Evolutionary conservation across 306 rosid genomes (phyloP), one percentile per base, ranked within the genome.

Genomic region (Pachyrhizus erosus): DNA sequence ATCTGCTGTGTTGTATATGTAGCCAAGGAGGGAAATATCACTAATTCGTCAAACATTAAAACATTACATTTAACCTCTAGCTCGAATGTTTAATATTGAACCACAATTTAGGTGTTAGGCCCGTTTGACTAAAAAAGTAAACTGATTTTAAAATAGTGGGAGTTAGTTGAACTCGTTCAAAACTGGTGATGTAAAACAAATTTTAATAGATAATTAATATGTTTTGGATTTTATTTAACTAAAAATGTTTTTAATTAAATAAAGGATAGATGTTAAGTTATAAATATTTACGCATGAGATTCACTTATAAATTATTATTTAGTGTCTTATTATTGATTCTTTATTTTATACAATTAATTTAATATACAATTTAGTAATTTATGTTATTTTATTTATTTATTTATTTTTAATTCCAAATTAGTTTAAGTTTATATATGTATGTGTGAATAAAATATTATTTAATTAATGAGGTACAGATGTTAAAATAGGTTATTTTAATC

Each of bases 21-120:
- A 27, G 80, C 45, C 15, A 52, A 45, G 24, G 23, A 64, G 37
- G 58, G 52, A 45, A 45, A 70, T 52, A 68, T 64, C 65, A 7
- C 34, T 14, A 61, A 31, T 42, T 40, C 77, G 33, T 21, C 66
- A 11, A 75, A 3, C 48, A 74, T 37, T 79, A 11, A 27, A 82
- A 23, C 57, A 15, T 27, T n/a, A 0, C 58, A 65, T 65, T 39
- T 45, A 80, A 29, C 71, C 29, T 48, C 26, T 46, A 29, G 31
- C 42, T 54, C 15, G 61, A 57, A 31, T 45, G 12, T 64, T 34
- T 48, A 78, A 78, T 49, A 34, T 17, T 34, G 7, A n/a, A 49
- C 15, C 31, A 49, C 49, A 45, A 29, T 73, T 7, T 73, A 5
- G 48, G 48, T 18, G 49, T 37, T 67, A 9, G 31, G 21, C 10